Evolutionary conservation across 306 rosid species (phyloP), one percentile per base, ranked within the genome.

Genomic region (Vigna radiata): DNA sequence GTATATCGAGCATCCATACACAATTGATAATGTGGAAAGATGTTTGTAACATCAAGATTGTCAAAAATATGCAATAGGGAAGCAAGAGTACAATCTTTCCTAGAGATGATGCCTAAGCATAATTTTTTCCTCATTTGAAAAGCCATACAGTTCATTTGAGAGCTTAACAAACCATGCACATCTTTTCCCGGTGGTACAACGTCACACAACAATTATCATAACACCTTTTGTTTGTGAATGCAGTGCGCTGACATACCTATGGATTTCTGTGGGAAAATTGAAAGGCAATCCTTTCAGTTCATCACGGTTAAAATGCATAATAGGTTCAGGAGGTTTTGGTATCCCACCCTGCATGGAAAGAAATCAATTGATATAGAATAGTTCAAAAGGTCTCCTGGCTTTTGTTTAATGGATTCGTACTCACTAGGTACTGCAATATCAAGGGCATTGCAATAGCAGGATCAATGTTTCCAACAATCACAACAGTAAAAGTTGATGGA

Each of bases 401-500:
- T 77, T 85, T 33, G 77, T 47, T 61, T 53, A 76, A 78, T 56
- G 29, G 66, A 79, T 23, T 52, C 79, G 16, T 52, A 88, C 96
- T 80, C 82, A 92, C 97, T 85, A 94, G 85, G 85, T 94, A 94
- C 85, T 90, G 97, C 88, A 88, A 68, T 85, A 94, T 90, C 56
- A 94, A 86, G 86, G 98, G 98, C 81, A 90, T 84, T 65, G 97
- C 98, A 73, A 89, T 78, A 18, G 89, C 83, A 15, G 97, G 90
- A 87, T 88, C 92, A 13, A 94, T 88, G 72, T 89, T 94, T 79
- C 98, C 98, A 73, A 89, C 95, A 84, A 94, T 84, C 65, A 89
- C 97, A 72, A 94, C 88, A 15, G 96, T 90, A 82, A 91, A 94
- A 63, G 91, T 87, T 53, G 97, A 92, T 71, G 98, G 98, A 80